Base-by-base conservation (phyloP, 1,284 basidiomycete species). In the Phenoliferia sp. region DNA sequence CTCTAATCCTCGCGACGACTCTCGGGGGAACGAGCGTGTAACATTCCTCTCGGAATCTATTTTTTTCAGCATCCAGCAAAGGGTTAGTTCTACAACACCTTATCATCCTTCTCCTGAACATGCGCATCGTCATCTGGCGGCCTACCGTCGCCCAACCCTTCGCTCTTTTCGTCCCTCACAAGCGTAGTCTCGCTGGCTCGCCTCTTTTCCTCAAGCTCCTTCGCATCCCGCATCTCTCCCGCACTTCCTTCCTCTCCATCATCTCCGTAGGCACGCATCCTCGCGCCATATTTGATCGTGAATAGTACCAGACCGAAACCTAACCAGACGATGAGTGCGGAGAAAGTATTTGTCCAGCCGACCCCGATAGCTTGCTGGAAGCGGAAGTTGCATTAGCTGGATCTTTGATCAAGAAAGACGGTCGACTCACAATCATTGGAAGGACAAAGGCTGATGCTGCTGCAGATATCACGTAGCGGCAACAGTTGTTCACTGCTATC, bases 301-400 rank as follows among this genome's bases (percentile, higher is more conserved):
- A 63, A 1, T 10, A 62, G 26, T 4, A 72, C 66, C n/a, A 65
- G 19, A 17, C 62, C 76, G 69, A 81, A 83, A n/a, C 83, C 84
- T 1, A 81, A 3, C 77, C 82, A 78, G 1, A 80, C 80, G 9
- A 85, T 63, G 4, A 78, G 58, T 0, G 84, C 83, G 0, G 82
- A 78, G 17, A 85, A 73, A 0, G 80, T 81, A 76, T 85, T 82
- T 0, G 86, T 87, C 65, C 78, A 78, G 0, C 82, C 82, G 19
- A 86, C 81, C 10, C 87, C 86, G 34, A 87, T 82, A 0, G 70
- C 73, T 33, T 86, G 78, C 34, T 61, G 44, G 9, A 7, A 9
- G 17, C n/a, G 10, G 26, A 3, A 22, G 4, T 3, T 6, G 9
- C 2, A n/a, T 36, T 7, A 36, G 17, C 34, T 22, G 34, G 33